Conservation (phyloP, 2,329 filamentous ascomycete species). For the Gnomoniopsis sp. region DNA sequence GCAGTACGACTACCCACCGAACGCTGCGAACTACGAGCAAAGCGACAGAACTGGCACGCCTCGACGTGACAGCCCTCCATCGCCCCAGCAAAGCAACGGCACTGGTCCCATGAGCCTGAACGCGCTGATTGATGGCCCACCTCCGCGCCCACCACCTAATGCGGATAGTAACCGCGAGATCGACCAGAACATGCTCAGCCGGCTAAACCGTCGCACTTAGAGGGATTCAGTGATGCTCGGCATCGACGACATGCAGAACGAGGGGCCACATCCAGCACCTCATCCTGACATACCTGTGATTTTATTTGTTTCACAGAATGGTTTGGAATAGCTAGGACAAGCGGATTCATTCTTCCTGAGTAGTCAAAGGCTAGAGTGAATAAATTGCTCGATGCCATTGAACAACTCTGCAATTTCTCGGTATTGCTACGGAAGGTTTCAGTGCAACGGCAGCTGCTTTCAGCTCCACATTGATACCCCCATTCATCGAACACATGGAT, state of each 20-base stretch:
- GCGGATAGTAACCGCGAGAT: constrained; percentile 40
- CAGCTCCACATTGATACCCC: background rate
- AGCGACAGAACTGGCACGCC: constrained; percentile 35
- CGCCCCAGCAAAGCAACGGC: constrained; percentile 28
- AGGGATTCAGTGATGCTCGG: constrained; percentile 5
- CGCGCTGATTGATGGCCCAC: constrained; percentile 41
- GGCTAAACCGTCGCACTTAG: constrained; percentile 39
- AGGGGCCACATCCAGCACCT: too few species aligned
- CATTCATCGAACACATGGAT: background rate
- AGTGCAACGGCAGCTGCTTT: background rate
- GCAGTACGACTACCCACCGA: constrained; percentile 30
- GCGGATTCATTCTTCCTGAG: background rate
- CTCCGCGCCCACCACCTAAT: constrained; percentile 19
- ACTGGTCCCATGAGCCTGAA: constrained; percentile 47
- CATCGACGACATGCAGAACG: background rate
- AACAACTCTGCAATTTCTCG: background rate
- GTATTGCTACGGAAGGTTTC: background rate
- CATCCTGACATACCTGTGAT: background rate
- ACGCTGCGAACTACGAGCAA: constrained; percentile 25
- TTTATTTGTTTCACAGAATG: background rate
- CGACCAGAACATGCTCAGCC: constrained; percentile 52
- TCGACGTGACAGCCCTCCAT: constrained; percentile 32
- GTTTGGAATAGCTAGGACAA: background rate
- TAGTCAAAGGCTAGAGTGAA: background rate
- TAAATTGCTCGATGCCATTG: background rate